Evolutionary conservation across 352 stramenopile species (phyloP), one percentile per base, ranked within the genome.

Genomic region (Blastocystis sp.): DNA sequence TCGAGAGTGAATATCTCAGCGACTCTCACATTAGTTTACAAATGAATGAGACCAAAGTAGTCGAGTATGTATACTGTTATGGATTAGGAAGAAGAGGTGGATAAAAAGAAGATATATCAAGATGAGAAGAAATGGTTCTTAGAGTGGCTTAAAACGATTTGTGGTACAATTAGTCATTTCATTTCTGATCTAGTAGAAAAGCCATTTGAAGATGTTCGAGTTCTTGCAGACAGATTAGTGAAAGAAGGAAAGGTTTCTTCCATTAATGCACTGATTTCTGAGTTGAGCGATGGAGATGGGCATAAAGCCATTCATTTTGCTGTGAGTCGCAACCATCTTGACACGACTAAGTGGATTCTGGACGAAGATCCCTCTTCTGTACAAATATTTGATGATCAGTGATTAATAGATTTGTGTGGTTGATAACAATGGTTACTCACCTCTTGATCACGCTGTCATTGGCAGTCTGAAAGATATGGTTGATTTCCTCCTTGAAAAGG

Each of bases 111-210:
- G 51, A 84, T 84, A 15, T 84, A 84, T 64, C 42, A 33, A 13
- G 51, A 53, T 27, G 73, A 84, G 48, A 64, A 66, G 33, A 84
- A 84, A 57, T 54, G 58, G 22, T 84, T 84, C 42, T 17, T 84
- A 13, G 73, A 84, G 19, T 84, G 73, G 73, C 57, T 84, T n/a
- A 84, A 84, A 44, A 64, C 73, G 22, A 44, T 84, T 35, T 84
- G 73, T 64, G 73, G 73, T 84, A 48, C 24, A 33, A 54, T 22
- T 66, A 2, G 0, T 1, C 0, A 56, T 3, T 30, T 84, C 13
- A 6, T 33, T 33, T 30, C 24, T 51, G 56, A 22, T 54, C n/a
- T 5, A 69, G 6, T 53, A 84, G 73, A 84, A 53, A 37, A 66
- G 4, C 30, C 73, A 13, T 68, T 66, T 17, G 48, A 84, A 22